Evolutionary conservation across 164 flowering plant species (phyloP), one percentile per base, ranked within the genome.

Genomic region (Cinnamomum chago): DNA sequence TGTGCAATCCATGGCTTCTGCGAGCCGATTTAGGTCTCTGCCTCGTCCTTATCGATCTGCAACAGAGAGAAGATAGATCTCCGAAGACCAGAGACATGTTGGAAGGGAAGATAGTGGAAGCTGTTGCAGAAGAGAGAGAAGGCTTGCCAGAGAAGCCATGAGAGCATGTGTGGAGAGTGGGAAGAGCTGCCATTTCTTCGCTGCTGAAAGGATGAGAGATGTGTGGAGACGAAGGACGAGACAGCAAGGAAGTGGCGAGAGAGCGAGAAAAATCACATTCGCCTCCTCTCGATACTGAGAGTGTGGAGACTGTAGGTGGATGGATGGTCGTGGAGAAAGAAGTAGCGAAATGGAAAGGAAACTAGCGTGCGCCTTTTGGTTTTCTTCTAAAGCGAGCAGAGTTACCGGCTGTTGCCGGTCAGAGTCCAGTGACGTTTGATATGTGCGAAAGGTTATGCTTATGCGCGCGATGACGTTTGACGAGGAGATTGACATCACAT

Each of bases 11-110:
- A 6, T 65, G 20, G 12, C 73, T 64, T 20, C 68, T 80, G 51
- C 62, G 65, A 51, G 71, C 27, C 10, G 50, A 35, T 22, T 80
- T 68, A 28, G 79, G 68, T 71, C 81, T 73, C 79, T 82, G 77
- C 18, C 84, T 72, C 9, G 80, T 76, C 15, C 82, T 77, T 77
- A 78, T 83, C 24, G 33, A 13, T 78, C 86, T 85, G 65, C 81
- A 76, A 64, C 74, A 73, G 10, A 83, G 58, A 3, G 88, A 85
- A 5, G 79, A 77, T 65, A 83, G 85, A 79, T 88, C 93, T 47
- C 81, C 79, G 70, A 86, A 76, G 14, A 88, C 73, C 47, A 83
- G 66, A 24, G 84, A 78, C 52, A 73, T 70, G 62, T 78, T 78
- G 12, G 83, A 64, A 5, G 82, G 58, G 22, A 81, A 79, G 5